Evolutionary conservation across 2,329 filamentous ascomycete genomes (phyloP), one percentile per base, ranked within the genome.

Genomic region (Phialemonium atrogriseum): DNA sequence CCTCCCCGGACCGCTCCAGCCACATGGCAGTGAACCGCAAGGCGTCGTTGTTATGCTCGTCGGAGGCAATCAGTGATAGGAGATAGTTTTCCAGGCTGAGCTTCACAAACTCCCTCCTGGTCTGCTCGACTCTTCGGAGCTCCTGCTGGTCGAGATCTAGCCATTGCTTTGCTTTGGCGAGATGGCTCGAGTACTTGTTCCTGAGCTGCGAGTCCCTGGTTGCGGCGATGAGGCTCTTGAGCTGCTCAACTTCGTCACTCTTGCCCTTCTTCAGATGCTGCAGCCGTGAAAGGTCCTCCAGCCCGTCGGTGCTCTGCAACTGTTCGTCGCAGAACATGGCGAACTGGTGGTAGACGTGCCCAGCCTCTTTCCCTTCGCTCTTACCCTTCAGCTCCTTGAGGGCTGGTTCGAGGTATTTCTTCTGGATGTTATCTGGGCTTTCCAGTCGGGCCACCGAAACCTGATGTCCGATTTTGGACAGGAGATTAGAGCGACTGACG

Each of bases 281-380:
- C 24, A 95, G 71, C 27, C 91, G 79, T 18, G 76, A 74, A 37
- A 94, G 74, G 47, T 98, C 91, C 52, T 94, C 86, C 2, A 88
- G 62, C 20, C 80, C 77, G 45, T 94, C 86, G 1, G 81, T 73
- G 48, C 89, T 89, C 47, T 94, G 84, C 8, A 98, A 66, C 52
- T 98, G 91, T 48, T 87, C 79, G 52, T 98, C 89, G 48, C 93
- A 98, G 52, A 98, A 98, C 31, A 79, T 73, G 16, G 93, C 91
- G 54, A 96, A 96, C 47, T 94, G 85, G 51, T 95, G 87, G 48
- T 87, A 95, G 1, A 96, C 91, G 43, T 85, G 73, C 1, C 88
- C 87, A 3, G 88, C 84, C 38, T 89, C 84, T 26, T 71, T 66
- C 2, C 83, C 82, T 32, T 77, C 69, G 5, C 60, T 70, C 27